Conservation (phyloP, 495 filamentous ascomycete species). For the Glarea lozoyensis region DNA sequence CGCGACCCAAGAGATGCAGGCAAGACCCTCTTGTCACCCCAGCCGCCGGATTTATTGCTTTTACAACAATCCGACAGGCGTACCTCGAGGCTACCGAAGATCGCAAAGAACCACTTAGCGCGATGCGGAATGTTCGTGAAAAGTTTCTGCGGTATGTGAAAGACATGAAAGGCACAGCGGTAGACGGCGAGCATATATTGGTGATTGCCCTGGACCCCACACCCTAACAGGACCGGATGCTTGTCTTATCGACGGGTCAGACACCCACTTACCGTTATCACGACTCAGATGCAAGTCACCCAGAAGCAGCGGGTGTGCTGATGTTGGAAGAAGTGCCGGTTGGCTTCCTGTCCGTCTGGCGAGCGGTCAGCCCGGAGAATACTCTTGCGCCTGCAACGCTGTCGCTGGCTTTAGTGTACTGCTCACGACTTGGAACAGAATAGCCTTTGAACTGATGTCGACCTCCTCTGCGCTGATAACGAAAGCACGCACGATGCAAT, state of each 20-base stretch:
- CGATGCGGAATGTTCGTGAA: neutral
- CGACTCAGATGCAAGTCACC: slow-evolving; percentile 11
- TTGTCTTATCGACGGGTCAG: slow-evolving; percentile 15
- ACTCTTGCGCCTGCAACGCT: too few species aligned
- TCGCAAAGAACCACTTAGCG: slow-evolving; percentile 7
- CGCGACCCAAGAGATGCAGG: slow-evolving; percentile 19
- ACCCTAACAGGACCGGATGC: slow-evolving; percentile 1
- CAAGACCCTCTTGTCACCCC: slow-evolving; percentile 14
- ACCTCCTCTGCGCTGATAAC: too few species aligned
- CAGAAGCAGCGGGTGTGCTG: slow-evolving; percentile 1
- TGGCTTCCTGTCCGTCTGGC: neutral
- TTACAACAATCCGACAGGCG: slow-evolving; percentile 6
- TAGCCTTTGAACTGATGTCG: too few species aligned
- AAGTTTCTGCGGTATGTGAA: slow-evolving; percentile 2
- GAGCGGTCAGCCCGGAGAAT: too few species aligned
- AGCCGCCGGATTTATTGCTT: slow-evolving; percentile 20
- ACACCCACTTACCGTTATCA: slow-evolving; percentile 14
- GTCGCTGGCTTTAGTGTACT: too few species aligned
- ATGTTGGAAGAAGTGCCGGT: slow-evolving; percentile 9
- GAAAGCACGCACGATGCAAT: too few species aligned
- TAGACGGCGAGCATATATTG: slow-evolving; percentile 14
- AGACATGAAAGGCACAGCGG: slow-evolving; percentile 12
- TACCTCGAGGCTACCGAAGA: slow-evolving; percentile 3
- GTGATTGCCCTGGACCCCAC: slow-evolving; percentile 7
- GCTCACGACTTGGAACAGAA: too few species aligned